Base-by-base conservation (phyloP, 805 yeast genomes). In the Osmozyma mogii region DNA sequence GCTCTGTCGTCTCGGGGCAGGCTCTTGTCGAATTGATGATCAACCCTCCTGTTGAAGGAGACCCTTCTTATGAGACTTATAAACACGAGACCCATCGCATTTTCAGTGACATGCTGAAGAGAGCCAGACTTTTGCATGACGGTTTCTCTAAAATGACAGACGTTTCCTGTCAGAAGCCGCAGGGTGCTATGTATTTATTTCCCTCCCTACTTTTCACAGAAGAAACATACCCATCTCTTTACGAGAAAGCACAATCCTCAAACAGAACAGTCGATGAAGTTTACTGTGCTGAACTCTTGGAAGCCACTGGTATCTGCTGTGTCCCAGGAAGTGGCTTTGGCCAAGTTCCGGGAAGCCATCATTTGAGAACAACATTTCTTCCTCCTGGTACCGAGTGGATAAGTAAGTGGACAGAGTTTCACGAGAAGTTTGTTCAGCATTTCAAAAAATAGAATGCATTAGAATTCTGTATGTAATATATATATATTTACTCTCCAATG, bases 271-370 rank as follows among this genome's bases (percentile, higher is more conserved):
- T 94, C 13, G 98, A 92, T 54, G 96, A 83, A 53, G 75, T 82
- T 40, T 92, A 92, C 63, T 88, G 96, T 56, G 67, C 80, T 51
- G 79, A 80, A 43, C 65, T 92, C 35, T 68, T 92, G 42, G 89
- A 89, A 41, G 56, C 61, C 27, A 87, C 98, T 5, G 99, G 99
- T 44, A 85, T 92, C 37, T 92, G 99, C 59, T 84, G 94, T 25
- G 94, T 92, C 38, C 97, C 99, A 17, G 99, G 98, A 23, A 76
- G 85, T 19, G 99, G 99, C 0, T 92, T 92, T 47, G 96, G 97
- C 18, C 98, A 92, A 60, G 80, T 68, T 27, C 78, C 77, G 27
- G 94, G 85, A 13, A 87, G 96, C 4, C 81, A 69, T 61, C 99
- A 92, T 52, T 70, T 92, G 46, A 78, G 99, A 68, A 92, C 98